Evolutionary conservation across 805 yeast genomes (phyloP).

Genomic region (Starmerella geochares): DNA sequence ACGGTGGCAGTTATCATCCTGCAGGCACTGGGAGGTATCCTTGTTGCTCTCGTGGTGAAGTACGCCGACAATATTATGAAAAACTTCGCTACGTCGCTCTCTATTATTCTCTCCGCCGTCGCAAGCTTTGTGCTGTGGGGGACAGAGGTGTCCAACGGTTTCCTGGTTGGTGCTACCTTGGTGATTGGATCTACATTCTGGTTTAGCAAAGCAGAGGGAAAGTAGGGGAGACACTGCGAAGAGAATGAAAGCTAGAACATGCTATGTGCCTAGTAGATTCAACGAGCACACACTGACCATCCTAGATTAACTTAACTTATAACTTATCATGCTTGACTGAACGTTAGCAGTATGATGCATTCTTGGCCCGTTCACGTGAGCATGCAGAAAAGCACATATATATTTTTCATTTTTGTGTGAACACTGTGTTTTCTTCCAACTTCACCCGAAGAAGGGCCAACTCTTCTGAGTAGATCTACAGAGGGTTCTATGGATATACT

Average conservation of each 20-base stretch:
- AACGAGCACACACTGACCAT: no score
- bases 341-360: no score
- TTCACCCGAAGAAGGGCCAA: neutral
- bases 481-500: neutral
- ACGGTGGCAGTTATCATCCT: conserved; percentile 34
- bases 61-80: conserved; percentile 38
- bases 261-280: no score
- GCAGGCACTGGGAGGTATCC: conserved; percentile 37
- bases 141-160: conserved; percentile 31
- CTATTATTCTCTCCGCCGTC: conserved; percentile 34
- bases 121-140: conserved; percentile 33
- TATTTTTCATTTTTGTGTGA: no score
- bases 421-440: neutral
- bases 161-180: conserved; percentile 31
- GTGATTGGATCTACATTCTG: conserved; percentile 34
- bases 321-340: no score
- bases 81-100: conserved; percentile 36
- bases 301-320: no score
- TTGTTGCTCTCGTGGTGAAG: conserved; percentile 37
- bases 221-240: no score
- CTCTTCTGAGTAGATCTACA: neutral
- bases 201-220: conserved; percentile 27
- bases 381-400: no score
- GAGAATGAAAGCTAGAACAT: no score
- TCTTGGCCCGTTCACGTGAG: no score